These are phyloP conservation scores for Mycotypha africana DNA, from an alignment of 371 early-diverging fungal genomes.

Conservation along the genomic window DNA sequence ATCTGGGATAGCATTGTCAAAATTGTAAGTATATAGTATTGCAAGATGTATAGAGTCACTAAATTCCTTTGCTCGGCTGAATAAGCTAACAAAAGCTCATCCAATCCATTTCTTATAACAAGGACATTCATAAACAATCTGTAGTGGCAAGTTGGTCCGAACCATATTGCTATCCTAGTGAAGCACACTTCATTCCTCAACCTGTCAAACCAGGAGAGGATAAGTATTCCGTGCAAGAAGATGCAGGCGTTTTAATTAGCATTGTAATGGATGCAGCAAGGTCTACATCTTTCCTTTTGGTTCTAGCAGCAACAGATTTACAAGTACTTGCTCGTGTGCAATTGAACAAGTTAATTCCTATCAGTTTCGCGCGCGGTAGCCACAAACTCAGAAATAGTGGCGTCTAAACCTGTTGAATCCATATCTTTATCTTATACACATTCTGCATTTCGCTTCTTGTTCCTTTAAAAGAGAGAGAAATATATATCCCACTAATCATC, in stretches of 20 bases:
- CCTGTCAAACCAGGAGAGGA: slow-evolving; percentile 14
- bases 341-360: slow-evolving; percentile 54
- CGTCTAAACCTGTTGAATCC: too few relatives aligned
- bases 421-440: too few relatives aligned
- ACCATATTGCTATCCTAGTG: slow-evolving; percentile 68
- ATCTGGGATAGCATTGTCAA: slow-evolving; percentile 71
- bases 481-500: too few relatives aligned
- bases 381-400: slow-evolving; percentile 23
- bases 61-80: too few relatives aligned
- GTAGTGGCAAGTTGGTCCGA: slow-evolving; percentile 45
- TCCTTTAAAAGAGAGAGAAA: too few relatives aligned
- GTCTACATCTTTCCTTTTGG: slow-evolving; percentile 61
- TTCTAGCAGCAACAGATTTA: slow-evolving; percentile 65
- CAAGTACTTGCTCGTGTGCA: slow-evolving; percentile 58
- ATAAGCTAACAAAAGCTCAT: too few relatives aligned
- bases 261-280: slow-evolving; percentile 66
- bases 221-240: slow-evolving; percentile 45
- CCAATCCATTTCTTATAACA: slow-evolving; percentile 2
- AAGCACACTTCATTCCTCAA: slow-evolving; percentile 66
- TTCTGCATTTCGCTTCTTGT: too few relatives aligned
- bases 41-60: too few relatives aligned
- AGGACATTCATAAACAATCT: slow-evolving; percentile 26
- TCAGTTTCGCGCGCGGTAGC: slow-evolving; percentile 57
- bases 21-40: slow-evolving; percentile 33
- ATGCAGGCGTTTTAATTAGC: slow-evolving; percentile 68